A percentile compares a stretch with the other conserved stretches of the same genome.
Conservation (phyloP, 306 rosid genomes). For the Acacia acuminata region DNA sequence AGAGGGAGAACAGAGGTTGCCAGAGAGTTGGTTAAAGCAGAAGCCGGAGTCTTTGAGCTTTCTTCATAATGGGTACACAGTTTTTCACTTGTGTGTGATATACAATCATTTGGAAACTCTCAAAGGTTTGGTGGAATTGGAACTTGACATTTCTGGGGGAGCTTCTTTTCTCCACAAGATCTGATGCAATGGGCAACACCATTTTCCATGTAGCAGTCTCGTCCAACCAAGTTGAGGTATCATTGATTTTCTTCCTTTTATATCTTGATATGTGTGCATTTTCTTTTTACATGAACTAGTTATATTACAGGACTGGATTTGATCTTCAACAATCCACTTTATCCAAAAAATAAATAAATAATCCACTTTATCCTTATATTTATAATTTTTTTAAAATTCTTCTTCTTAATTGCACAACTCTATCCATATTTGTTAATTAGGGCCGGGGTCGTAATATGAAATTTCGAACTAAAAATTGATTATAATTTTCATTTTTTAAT, state of each 20-base stretch:
- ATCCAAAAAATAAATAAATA: too few relatives aligned
- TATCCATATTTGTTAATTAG: too few relatives aligned
- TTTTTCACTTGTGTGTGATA: not conserved
- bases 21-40: not conserved
- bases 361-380: too few relatives aligned
- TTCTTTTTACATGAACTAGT: not conserved
- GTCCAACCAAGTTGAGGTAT: not conserved
- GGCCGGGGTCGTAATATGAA: too few relatives aligned
- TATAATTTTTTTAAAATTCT: too few relatives aligned
- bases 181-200: not conserved
- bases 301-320: too few relatives aligned
- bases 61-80: not conserved
- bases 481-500: too few relatives aligned
- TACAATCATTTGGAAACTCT: not conserved
- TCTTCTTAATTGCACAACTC: too few relatives aligned
- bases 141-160: not conserved
- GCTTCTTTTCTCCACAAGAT: not conserved
- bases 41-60: not conserved
- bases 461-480: too few relatives aligned
- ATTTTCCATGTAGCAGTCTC: not conserved
- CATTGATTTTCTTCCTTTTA: not conserved
- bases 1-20: slow-evolving; percentile 10
- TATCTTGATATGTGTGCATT: not conserved
- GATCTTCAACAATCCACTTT: too few relatives aligned
- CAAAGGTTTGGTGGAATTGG: not conserved